These are phyloP conservation scores for Solanum bukasovii DNA, from an alignment of 257 asterid genomes.

Conservation along the genomic window DNA sequence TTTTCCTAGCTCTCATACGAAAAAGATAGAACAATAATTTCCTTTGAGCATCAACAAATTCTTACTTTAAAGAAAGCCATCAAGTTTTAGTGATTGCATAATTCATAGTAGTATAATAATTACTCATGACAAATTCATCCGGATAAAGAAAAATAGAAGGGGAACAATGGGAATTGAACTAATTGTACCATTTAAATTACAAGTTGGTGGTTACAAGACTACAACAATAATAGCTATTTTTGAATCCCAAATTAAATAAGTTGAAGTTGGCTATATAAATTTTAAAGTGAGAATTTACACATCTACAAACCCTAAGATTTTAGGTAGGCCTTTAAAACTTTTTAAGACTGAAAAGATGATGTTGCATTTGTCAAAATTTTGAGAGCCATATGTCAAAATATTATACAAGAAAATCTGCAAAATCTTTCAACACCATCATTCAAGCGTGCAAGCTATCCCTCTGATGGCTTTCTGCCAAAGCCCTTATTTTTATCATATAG, in stretches of 20 bases:
- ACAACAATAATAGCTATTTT: background rate
- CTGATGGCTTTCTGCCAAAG: background rate
- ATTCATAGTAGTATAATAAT: background rate
- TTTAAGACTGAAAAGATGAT: background rate
- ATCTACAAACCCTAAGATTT: background rate
- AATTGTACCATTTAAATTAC: background rate
- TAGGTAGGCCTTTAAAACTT: background rate
- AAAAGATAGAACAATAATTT: background rate
- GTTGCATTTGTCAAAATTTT: background rate
- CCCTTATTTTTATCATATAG: background rate
- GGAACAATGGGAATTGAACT: background rate
- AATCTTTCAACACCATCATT: background rate
- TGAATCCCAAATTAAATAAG: background rate
- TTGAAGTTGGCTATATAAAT: background rate
- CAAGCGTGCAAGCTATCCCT: background rate
- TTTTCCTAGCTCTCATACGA: background rate
- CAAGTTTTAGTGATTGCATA: background rate
- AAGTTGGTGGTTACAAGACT: background rate
- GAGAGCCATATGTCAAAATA: background rate
- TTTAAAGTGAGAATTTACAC: background rate
- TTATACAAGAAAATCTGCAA: background rate
- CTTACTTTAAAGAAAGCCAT: background rate
- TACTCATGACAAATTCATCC: background rate
- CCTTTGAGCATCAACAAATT: background rate
- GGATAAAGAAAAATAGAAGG: background rate